phyloP scores from a whole-genome alignment of 352 stramenopile species.

The Pythium utonaiense region DNA sequence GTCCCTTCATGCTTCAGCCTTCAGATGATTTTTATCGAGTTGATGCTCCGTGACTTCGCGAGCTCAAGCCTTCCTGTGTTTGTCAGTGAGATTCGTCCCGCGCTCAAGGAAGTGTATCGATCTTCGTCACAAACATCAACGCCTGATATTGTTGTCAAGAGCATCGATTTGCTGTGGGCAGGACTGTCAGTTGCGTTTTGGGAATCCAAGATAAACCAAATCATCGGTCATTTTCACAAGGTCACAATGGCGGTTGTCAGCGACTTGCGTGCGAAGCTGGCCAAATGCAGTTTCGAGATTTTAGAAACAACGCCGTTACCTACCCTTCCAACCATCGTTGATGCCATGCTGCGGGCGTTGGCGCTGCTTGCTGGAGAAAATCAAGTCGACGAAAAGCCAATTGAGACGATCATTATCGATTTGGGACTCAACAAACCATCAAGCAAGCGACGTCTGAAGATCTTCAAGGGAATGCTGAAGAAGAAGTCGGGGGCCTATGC shows the following conservation, averaged over 20 bases:
- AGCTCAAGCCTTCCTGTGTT: conserved; percentile 12
- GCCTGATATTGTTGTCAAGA: conserved; percentile 18
- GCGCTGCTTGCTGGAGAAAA: background rate
- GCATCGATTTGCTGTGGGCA: conserved; percentile 17
- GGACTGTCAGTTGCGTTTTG: conserved; percentile 21
- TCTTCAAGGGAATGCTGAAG: conserved; percentile 9
- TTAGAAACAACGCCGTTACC: background rate
- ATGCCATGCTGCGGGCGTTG: conserved; percentile 7
- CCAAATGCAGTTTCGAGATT: conserved; percentile 3
- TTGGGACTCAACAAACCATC: conserved; percentile 7
- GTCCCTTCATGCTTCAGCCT: conserved; percentile 10
- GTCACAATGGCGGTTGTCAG: background rate
- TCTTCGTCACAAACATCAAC: conserved; percentile 7
- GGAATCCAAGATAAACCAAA: conserved; percentile 22
- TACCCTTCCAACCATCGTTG: background rate
- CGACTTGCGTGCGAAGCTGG: background rate
- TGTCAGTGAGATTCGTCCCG: conserved; percentile 5
- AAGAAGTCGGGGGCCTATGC: background rate
- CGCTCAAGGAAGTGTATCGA: conserved; percentile 22
- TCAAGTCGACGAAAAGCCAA: background rate
- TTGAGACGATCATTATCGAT: conserved; percentile 1
- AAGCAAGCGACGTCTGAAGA: conserved; percentile 8
- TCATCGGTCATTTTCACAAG: conserved; percentile 11
- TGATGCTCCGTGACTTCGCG: conserved; percentile 24
- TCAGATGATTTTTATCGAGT: conserved; percentile 24